These are phyloP conservation scores for Corymbia citriodora DNA, from an alignment of 441 rosid genomes.

Conservation along the genomic window DNA sequence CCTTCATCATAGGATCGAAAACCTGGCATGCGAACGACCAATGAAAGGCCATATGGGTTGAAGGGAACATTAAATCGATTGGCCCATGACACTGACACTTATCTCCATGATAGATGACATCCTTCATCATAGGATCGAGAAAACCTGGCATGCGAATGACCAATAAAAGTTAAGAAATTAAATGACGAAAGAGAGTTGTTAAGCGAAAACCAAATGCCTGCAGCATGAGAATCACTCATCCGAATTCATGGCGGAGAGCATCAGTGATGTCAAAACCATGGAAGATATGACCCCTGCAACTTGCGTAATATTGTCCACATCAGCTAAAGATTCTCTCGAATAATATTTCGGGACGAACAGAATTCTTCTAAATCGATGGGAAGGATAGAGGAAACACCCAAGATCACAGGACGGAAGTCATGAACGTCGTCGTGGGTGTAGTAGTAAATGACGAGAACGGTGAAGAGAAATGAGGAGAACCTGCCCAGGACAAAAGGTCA, in stretches of 20 bases:
- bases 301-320: neutral
- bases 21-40: too few relatives aligned
- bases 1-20: too few relatives aligned
- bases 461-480: constrained; percentile 50
- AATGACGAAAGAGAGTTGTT: neutral
- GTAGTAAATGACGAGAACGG: constrained; percentile 45
- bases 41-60: too few relatives aligned
- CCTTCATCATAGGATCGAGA: constrained; percentile 43
- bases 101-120: constrained; percentile 60
- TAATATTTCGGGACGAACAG: neutral
- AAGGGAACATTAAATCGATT: too few relatives aligned
- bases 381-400: constrained; percentile 34
- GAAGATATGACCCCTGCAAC: constrained; percentile 65
- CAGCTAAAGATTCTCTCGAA: neutral
- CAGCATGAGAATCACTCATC: constrained; percentile 20
- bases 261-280: constrained; percentile 71
- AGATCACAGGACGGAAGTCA: constrained; percentile 72
- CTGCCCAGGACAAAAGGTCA: constrained; percentile 18
- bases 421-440: constrained; percentile 56
- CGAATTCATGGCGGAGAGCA: constrained; percentile 19
- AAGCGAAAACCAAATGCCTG: neutral
- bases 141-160: constrained; percentile 1
- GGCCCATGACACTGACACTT: too few relatives aligned
- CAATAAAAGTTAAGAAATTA: neutral
- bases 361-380: neutral